Conservation (phyloP, 2,329 filamentous ascomycete species). For the Trichoderma asperellum region DNA sequence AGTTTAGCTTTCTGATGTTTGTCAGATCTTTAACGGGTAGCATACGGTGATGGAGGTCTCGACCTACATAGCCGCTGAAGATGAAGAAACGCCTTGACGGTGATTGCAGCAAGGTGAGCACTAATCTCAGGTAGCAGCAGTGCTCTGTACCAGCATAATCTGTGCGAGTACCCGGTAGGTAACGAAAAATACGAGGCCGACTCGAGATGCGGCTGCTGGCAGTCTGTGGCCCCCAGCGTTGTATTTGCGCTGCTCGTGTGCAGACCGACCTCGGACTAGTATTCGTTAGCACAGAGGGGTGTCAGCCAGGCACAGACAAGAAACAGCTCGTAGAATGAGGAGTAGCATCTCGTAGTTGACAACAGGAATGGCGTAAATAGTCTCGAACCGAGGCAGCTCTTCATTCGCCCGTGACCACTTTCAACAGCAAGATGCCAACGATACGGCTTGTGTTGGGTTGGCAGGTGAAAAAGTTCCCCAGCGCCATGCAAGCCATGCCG, state of each 20-base stretch:
- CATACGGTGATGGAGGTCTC: neutral
- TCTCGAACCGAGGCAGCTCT: neutral
- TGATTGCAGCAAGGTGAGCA: no score
- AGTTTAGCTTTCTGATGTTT: conserved; percentile 10
- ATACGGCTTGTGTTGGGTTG: neutral
- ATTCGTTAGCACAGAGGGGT: neutral
- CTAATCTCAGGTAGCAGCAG: neutral
- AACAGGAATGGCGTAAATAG: neutral
- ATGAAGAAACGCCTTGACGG: neutral
- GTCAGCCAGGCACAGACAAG: neutral
- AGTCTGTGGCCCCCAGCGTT: neutral
- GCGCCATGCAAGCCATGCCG: conserved; percentile 24
- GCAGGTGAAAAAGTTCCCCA: neutral
- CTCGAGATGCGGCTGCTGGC: conserved; percentile 3
- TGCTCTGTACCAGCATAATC: neutral
- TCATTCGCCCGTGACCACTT: neutral
- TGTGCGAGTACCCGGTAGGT: neutral
- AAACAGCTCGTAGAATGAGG: neutral
- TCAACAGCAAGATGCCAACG: neutral
- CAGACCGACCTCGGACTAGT: neutral
- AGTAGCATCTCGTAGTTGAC: neutral
- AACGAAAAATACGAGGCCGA: neutral
- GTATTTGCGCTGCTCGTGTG: conserved; percentile 12
- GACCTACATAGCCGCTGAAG: neutral
- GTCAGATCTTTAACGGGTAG: conserved; percentile 21